These are phyloP conservation scores for Neofusicoccum ribis DNA, from an alignment of 2,329 filamentous ascomycete species.

Conservation along the genomic window DNA sequence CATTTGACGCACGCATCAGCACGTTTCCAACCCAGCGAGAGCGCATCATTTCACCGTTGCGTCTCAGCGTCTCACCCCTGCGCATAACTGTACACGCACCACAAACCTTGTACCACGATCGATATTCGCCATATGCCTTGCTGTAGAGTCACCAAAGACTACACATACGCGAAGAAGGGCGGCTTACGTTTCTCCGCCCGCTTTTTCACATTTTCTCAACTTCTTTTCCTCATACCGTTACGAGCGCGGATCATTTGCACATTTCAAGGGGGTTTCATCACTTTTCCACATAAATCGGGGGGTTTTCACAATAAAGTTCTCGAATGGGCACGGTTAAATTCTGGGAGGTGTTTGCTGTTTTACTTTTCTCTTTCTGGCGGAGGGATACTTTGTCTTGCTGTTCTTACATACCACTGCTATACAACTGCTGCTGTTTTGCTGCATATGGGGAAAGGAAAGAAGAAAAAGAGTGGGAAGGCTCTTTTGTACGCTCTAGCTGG, in stretches of 20 bases:
- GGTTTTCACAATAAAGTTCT: not conserved
- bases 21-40: not conserved
- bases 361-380: not conserved
- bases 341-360: not conserved
- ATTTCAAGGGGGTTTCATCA: not conserved
- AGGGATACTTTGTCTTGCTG: not conserved
- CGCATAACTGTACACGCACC: not conserved
- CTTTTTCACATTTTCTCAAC: not conserved
- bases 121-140: slow-evolving; percentile 2
- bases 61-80: not conserved
- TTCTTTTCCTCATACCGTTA: too few species aligned
- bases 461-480: not conserved
- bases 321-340: not conserved
- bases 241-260: too few species aligned
- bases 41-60: not conserved
- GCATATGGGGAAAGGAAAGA: not conserved
- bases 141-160: not conserved
- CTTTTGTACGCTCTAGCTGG: not conserved
- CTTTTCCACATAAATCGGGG: not conserved
- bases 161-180: not conserved
- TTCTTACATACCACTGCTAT: not conserved
- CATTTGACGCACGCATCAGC: too few species aligned
- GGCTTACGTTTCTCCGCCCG: not conserved
- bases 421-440: not conserved
- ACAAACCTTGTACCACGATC: not conserved